Evolutionary conservation across 441 rosid species (phyloP), one percentile per base, ranked within the genome.

Genomic region (Eruca vesicaria): DNA sequence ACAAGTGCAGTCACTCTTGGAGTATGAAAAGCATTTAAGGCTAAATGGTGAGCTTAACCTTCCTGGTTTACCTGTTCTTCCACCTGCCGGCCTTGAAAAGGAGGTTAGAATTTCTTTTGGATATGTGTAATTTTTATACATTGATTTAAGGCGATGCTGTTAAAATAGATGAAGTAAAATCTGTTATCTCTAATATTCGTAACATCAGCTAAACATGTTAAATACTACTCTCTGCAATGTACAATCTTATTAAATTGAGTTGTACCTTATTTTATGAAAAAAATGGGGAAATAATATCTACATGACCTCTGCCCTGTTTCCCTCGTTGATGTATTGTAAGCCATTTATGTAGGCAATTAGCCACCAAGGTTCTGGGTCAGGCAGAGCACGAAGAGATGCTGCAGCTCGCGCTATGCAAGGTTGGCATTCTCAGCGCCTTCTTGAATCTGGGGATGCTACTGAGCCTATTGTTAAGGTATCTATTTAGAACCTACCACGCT

Each of bases 381-480:
- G 96, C 38, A 84, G 97, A 80, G 93, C 92, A 76, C 85, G 94
- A 58, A 84, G 97, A 79, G 94, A 87, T 86, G 85, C 98, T 82
- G 95, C 97, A 68, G 90, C 96, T 63, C 97, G 98, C 82, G 98
- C 97, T 56, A 90, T 94, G 98, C 95, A 94, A 81, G 94, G 98
- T 82, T 94, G 97, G 98, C 97, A 94, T 76, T 83, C 97, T 55
- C 96, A 94, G 68, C 97, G 90, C 69, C 83, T 82, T 79, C 84
- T 83, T 81, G 97, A 89, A 75, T 78, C 85, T 81, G 97, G 90
- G 36, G 97, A 93, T 79, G 86, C 84, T 78, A 71, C 84, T n/a
- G 92, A 88, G 80, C 88, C 89, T 28, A 66, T 84, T 77, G 79
- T 82, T 71, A 86, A 86, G 93, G 94, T 89, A 52, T 76, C 71